Evolutionary conservation across 176 grass and related monocot species (phyloP), one percentile per base, ranked within the genome.

Genomic region (Juncus effusus): DNA sequence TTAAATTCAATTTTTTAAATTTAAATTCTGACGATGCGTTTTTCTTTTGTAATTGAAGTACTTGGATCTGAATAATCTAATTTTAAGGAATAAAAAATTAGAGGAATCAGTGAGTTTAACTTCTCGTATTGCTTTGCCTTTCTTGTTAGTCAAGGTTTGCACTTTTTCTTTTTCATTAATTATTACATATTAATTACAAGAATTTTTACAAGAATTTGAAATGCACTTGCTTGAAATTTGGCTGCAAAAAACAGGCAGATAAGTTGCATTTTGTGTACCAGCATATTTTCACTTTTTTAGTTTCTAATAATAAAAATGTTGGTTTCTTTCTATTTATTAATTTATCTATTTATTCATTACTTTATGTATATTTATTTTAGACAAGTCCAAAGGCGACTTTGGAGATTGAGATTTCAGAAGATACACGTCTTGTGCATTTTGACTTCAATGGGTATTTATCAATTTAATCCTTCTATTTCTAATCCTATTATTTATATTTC

Each of bases 81-180:
- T 79, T 60, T 87, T 61, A 41, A 85, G 86, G 59, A 99, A 99
- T 63, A 78, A 94, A 65, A 65, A 67, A 71, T 65, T 70, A 36
- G 57, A 80, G 56, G 84, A 77, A 40, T 64, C 86, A 56, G 80
- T 58, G 67, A 76, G 83, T 70, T 72, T 62, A 74, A 77, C 63
- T 16, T 79, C 81, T 70, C 85, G 95, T 36, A 78, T 99, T 72
- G 11, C 40, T 65, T 81, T 99, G 60, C 95, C 95, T 51, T 99
- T 99, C 51, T 89, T 99, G 76, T 68, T 99, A 80, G 70, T 94
- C 65, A 89, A 86, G 82, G 95, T 99, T 80, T 49, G 87, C 84
- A 40, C 63, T 37, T 62, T 67, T 56, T 52, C 47, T 54, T 40
- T 57, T 57, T 12, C 14, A 13, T 13, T 38, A 16, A 12, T 10